Conservation (phyloP, 2,329 filamentous ascomycete species). For the Monilinia fructicola region DNA sequence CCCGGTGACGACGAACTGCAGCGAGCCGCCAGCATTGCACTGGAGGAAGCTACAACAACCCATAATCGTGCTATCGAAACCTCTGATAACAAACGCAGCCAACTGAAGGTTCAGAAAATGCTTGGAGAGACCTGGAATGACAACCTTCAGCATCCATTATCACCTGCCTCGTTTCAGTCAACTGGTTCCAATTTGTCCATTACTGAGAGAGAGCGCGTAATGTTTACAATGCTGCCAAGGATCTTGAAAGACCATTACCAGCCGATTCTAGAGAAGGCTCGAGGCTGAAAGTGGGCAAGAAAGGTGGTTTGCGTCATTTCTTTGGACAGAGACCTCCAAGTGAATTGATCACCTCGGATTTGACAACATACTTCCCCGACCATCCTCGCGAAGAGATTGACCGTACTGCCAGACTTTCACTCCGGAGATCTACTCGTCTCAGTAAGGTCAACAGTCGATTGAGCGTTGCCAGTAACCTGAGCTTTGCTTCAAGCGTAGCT, state of each 20-base stretch:
- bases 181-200: slow-evolving; percentile 41
- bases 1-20: slow-evolving; percentile 85
- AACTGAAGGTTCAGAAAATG: slow-evolving; percentile 84
- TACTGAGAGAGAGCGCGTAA: slow-evolving; percentile 65
- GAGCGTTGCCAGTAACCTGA: slow-evolving; percentile 90
- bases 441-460: slow-evolving; percentile 91
- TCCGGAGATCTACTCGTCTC: slow-evolving; percentile 83
- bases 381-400: slow-evolving; percentile 94
- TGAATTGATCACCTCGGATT: slow-evolving; percentile 93
- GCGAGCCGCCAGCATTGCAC: slow-evolving; percentile 82
- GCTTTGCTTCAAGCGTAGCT: slow-evolving; percentile 85
- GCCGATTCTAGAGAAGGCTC: slow-evolving; percentile 40
- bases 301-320: slow-evolving; percentile 71
- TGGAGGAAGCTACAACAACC: slow-evolving; percentile 78
- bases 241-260: slow-evolving; percentile 57
- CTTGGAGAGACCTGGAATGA: slow-evolving; percentile 85
- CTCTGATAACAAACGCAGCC: slow-evolving; percentile 70
- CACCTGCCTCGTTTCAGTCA: slow-evolving; percentile 67
- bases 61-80: slow-evolving; percentile 63
- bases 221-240: slow-evolving; percentile 57
- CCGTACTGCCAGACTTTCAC: slow-evolving; percentile 87
- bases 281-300: slow-evolving; percentile 46
- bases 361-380: slow-evolving; percentile 96
- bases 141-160: slow-evolving; percentile 78
- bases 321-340: slow-evolving; percentile 91